These are phyloP conservation scores for Ophiobolus disseminans DNA, from an alignment of 2,329 filamentous ascomycete species.

Conservation along the genomic window DNA sequence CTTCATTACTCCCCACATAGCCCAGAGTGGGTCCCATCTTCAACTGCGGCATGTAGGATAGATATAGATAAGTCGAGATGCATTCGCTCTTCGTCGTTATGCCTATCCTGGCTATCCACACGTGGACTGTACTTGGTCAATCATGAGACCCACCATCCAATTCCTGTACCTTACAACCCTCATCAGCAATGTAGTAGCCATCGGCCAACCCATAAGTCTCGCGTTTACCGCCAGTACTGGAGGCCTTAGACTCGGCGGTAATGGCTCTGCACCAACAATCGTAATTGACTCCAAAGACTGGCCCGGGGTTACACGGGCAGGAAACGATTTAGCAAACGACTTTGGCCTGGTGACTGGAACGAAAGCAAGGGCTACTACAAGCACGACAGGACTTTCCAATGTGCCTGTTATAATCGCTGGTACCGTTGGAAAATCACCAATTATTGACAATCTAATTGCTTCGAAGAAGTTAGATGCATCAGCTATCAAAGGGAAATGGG, in stretches of 20 bases:
- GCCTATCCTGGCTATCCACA: no score
- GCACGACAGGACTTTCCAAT: constrained; percentile 19
- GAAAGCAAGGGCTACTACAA: constrained; percentile 60
- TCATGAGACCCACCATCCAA: no score
- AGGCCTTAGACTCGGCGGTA: constrained; percentile 25
- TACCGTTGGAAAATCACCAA: constrained; percentile 66
- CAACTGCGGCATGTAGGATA: no score
- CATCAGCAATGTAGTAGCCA: constrained; percentile 10
- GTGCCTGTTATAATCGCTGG: constrained; percentile 66
- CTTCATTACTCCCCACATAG: no score
- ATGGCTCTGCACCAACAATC: constrained; percentile 27
- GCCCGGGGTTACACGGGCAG: constrained; percentile 70
- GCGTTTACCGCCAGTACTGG: constrained; percentile 24
- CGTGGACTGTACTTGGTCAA: no score
- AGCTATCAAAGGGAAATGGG: constrained; percentile 68
- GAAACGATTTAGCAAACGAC: constrained; percentile 68
- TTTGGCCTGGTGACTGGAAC: constrained; percentile 71
- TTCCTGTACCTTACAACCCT: not conserved
- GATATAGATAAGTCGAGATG: no score
- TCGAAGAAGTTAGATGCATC: constrained; percentile 63
- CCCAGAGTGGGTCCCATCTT: no score
- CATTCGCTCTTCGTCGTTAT: no score
- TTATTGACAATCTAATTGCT: constrained; percentile 64
- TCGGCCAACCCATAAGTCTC: constrained; percentile 27
- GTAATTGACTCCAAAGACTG: constrained; percentile 57